A percentile compares a stretch with the other conserved stretches of the same genome.
phyloP scores from a whole-genome alignment of 2,329 filamentous ascomycete genomes.

The Mariannaea sp. region DNA sequence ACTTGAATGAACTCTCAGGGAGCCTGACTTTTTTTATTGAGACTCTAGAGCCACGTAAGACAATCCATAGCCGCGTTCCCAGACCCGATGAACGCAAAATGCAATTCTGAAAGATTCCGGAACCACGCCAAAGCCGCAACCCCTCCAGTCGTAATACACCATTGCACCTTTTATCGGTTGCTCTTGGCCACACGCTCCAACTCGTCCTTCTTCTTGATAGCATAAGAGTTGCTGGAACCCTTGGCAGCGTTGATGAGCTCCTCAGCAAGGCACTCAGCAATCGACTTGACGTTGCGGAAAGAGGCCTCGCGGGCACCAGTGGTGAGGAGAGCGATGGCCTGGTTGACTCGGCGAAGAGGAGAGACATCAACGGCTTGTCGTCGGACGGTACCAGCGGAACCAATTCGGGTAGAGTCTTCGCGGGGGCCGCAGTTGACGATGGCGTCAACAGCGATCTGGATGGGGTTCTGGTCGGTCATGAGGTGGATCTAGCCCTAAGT shows the following conservation, averaged over 20 bases:
- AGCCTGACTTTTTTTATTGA: slow-evolving; percentile 51
- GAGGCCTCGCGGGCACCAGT: slow-evolving; percentile 98
- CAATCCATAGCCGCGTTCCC: slow-evolving; percentile 52
- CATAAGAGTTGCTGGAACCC: slow-evolving; percentile 99
- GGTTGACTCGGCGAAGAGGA: slow-evolving; percentile 98
- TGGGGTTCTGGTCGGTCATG: slow-evolving; percentile 99
- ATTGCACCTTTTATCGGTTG: slow-evolving; percentile 85
- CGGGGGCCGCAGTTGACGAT: slow-evolving; percentile 99
- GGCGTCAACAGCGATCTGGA: slow-evolving; percentile 98
- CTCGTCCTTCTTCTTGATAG: slow-evolving; percentile 99
- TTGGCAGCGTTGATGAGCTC: slow-evolving; percentile 99
- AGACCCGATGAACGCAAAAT: slow-evolving; percentile 53
- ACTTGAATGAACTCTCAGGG: slow-evolving; percentile 45
- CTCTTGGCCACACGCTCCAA: slow-evolving; percentile 99
- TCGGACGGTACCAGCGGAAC: slow-evolving; percentile 98
- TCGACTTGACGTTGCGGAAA: slow-evolving; percentile 99
- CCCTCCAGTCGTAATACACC: slow-evolving; percentile 44
- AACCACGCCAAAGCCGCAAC: slow-evolving; percentile 51
- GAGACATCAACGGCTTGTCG: slow-evolving; percentile 99
- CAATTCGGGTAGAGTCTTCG: slow-evolving; percentile 99
- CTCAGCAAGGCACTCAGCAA: slow-evolving; percentile 99
- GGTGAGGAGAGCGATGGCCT: slow-evolving; percentile 98
- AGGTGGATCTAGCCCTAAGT: slow-evolving; percentile 81
- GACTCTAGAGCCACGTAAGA: slow-evolving; percentile 50
- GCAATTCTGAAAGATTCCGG: slow-evolving; percentile 54